These are phyloP conservation scores for Fusarium torulosum DNA, from an alignment of 2,329 filamentous ascomycete species.

Conservation along the genomic window DNA sequence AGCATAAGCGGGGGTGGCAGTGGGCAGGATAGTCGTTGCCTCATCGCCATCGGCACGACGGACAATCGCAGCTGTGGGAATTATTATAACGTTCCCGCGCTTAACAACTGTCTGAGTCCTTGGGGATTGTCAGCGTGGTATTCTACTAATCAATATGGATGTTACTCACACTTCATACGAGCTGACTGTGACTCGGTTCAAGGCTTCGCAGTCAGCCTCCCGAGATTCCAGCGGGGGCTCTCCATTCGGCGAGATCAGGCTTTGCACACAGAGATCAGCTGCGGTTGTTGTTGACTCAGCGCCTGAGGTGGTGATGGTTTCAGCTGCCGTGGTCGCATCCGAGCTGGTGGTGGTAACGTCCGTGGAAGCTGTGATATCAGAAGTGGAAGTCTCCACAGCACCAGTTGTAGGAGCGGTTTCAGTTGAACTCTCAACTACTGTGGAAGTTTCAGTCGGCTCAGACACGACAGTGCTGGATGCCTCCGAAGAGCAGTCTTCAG, in stretches of 20 bases:
- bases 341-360: neutral
- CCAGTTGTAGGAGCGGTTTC: too few species aligned
- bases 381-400: too few species aligned
- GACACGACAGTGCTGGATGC: too few species aligned
- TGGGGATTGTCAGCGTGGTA: neutral
- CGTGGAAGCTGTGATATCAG: too few species aligned
- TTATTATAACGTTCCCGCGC: neutral
- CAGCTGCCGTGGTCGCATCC: neutral
- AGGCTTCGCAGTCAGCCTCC: neutral
- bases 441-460: too few species aligned
- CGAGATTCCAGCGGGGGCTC: neutral
- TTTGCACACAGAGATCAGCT: neutral
- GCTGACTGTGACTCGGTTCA: neutral
- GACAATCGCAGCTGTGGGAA: neutral
- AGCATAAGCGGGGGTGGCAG: neutral
- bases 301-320: neutral
- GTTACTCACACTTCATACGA: neutral
- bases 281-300: neutral
- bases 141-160: neutral
- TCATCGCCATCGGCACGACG: neutral
- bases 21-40: neutral
- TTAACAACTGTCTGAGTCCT: constrained; percentile 4
- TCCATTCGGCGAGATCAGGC: neutral
- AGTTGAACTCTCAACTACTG: too few species aligned
- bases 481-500: too few species aligned